Evolutionary conservation across 257 asterid species (phyloP).

Genomic region (Nicotiana paniculata): DNA sequence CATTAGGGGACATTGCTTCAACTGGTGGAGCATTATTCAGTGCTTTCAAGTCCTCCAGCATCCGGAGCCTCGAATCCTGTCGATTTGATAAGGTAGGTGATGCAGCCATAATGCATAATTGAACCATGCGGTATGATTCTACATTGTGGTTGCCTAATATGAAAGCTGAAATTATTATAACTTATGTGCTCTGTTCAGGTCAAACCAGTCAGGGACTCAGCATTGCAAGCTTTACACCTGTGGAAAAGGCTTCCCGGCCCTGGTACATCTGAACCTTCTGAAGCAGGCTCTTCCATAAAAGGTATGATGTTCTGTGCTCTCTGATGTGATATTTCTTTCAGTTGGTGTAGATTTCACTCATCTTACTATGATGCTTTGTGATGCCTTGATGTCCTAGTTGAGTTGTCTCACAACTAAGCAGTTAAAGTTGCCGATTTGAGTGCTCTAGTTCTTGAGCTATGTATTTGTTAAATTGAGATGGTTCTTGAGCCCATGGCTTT

Average conservation of each 20-base stretch:
- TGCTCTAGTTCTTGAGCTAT: neutral
- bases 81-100: slow-evolving; percentile 83
- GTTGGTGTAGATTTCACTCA: neutral
- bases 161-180: slow-evolving; percentile 10
- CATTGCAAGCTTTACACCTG: slow-evolving; percentile 78
- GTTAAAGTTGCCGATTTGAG: neutral
- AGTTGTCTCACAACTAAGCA: neutral
- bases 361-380: neutral
- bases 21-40: slow-evolving; percentile 58
- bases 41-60: slow-evolving; percentile 59
- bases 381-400: neutral
- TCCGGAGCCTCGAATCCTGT: slow-evolving; percentile 79
- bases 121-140: slow-evolving; percentile 13
- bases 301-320: slow-evolving; percentile 35
- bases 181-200: slow-evolving; percentile 41
- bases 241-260: slow-evolving; percentile 78
- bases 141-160: slow-evolving; percentile 10
- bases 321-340: slow-evolving; percentile 1
- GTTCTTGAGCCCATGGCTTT: neutral
- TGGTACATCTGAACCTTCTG: slow-evolving; percentile 81
- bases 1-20: slow-evolving; percentile 85
- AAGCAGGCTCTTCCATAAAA: slow-evolving; percentile 78
- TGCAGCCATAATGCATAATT: slow-evolving; percentile 8
- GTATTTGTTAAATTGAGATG: neutral
- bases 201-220: slow-evolving; percentile 87